Evolutionary conservation across 371 early-diverging fungal genomes (phyloP), one percentile per base, ranked within the genome.

Genomic region (Apophysomyces variabilis): DNA sequence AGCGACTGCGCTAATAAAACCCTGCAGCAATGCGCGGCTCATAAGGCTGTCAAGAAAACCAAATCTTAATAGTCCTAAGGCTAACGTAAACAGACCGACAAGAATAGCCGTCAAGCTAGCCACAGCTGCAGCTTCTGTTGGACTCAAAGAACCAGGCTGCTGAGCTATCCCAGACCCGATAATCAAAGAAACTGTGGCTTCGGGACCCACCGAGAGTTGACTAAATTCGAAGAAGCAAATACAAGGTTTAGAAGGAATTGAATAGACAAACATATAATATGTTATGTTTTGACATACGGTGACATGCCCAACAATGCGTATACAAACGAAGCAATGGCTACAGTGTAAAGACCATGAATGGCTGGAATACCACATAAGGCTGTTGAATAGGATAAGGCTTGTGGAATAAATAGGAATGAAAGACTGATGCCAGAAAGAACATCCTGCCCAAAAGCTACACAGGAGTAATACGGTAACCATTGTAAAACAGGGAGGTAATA

Each of bases 21-120:
- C 97, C 26, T 94, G 87, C 57, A 96, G 71, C 26, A 95, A 73
- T 3, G 96, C 90, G 58, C 93, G 89, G 3, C 94, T 94, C 64
- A 96, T 86, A 35, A 96, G 86, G 16, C 95, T 94, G 72, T 96
- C 97, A 58, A 96, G 67, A 70, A 96, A 96, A 2, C 97, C 97
- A 45, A 96, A 85, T 11, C 96, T 84, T 65, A 95, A 87, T 67
- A 96, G 83, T 1, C 97, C 96, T 62, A 96, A 74, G n/a, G 87
- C 70, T 62, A 95, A 88, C 0, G 95, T 94, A 67, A 95, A 90
- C 9, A 93, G 37, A 4, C 97, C 97, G 35, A 95, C 92, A 72
- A 92, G 85, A 11, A 95, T 76, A 5, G 85, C 84, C 50, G 92
- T 81, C 35, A 91, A 63, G 54, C 87, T 80, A 12, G 92, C 90